Base-by-base conservation (phyloP, 306 rosid species). In the Malus domestica region DNA sequence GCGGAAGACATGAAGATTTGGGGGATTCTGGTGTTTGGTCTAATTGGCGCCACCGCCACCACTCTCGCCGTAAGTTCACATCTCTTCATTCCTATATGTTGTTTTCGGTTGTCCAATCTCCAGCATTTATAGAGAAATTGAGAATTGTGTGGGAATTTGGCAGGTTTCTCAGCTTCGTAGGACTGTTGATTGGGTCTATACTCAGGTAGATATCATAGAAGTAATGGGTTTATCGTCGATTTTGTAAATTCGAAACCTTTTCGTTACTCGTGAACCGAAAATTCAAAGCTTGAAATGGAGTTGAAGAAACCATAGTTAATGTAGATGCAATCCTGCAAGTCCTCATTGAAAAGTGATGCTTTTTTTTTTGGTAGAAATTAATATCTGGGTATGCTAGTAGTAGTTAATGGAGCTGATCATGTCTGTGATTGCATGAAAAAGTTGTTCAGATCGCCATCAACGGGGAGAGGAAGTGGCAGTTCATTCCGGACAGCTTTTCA, bases 41-140 rank as follows among this genome's bases (percentile, higher is more conserved):
- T 96, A 25, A 89, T 96, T 73, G 97, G 96, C 71, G 99, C 98
- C 87, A 86, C 98, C 68, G 93, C 83, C 80, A 86, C 96, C 51
- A 96, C 99, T 67, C 80, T 89, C 35, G 96, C 97, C 32, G 97
- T 96, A 80, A 89, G 89, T 75, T 77, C 49, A 9, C 8, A 42
- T 66, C 27, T 8, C 67, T 78, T 35, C 13, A 15, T 60, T 51
- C 55, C 55, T 51, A 51, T 51, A 16, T 51, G 13, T 12, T 61
- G 20, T 72, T 59, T 23, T 66, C 52, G 51, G 9, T 62, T 8
- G 32, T 44, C 22, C 29, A 61, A 61, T 61, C 23, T 25, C 40
- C 35, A 4, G 38, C 15, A 14, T 5, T 54, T 19, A 30, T 30
- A 61, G 30, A 15, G 64, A 22, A 62, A 32, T 32, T 64, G 15